Conservation (phyloP, 345 rosid species). For the Fremontodendron californicum region DNA sequence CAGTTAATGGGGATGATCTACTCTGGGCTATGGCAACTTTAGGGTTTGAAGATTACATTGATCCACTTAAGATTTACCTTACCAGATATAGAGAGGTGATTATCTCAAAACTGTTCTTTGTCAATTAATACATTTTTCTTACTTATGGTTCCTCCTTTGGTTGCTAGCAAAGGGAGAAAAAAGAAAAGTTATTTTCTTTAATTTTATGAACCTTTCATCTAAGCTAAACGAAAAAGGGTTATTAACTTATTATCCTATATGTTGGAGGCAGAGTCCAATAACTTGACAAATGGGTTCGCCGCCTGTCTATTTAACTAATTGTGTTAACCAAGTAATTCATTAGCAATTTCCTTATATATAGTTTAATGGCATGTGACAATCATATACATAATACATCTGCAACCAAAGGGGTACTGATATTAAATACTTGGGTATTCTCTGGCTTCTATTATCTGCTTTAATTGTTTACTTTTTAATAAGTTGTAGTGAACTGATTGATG, state of each 20-base stretch:
- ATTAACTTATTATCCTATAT: too few relatives aligned
- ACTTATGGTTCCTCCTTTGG: too few relatives aligned
- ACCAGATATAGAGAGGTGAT: conserved; percentile 76
- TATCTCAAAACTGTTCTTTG: background rate
- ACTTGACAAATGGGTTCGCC: too few relatives aligned
- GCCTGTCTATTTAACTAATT: background rate
- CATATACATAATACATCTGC: too few relatives aligned
- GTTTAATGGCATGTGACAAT: background rate
- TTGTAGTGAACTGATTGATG: background rate
- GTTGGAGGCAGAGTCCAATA: too few relatives aligned
- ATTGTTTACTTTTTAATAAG: background rate
- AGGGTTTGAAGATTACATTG: conserved; percentile 95
- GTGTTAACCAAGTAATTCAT: background rate
- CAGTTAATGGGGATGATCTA: conserved; percentile 90
- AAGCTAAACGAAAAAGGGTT: background rate
- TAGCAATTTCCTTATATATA: background rate
- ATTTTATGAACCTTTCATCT: background rate
- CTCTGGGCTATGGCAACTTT: conserved; percentile 94
- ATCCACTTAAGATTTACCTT: conserved; percentile 81
- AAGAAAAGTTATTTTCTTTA: background rate
- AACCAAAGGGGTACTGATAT: background rate
- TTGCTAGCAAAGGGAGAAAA: too few relatives aligned
- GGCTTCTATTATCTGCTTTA: background rate
- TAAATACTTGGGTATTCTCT: background rate
- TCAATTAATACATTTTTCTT: background rate